Evolutionary conservation across 495 filamentous ascomycete genomes (phyloP), one percentile per base, ranked within the genome.

Genomic region (Xylaria castorea): DNA sequence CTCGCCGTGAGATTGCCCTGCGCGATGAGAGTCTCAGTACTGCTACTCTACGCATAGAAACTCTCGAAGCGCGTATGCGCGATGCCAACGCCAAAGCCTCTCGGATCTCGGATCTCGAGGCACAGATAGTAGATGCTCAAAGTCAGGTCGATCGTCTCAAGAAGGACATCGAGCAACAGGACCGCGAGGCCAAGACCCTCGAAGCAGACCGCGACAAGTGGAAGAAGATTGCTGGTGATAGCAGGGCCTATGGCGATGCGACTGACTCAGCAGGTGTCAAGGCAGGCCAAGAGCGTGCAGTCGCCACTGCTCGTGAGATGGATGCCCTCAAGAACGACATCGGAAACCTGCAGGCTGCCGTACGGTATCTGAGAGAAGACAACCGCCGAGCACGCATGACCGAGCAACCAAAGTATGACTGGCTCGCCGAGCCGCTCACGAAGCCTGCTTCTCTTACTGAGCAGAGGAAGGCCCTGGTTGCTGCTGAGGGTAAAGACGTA

Each of bases 21-120:
- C 86, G 89, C 38, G 91, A 94, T 50, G 85, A 92, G 70, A 84
- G 84, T 32, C 83, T 94, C 25, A 91, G 92, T 74, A 93, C 93
- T 42, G 87, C 94, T 12, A 88, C 89, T 3, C 92, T 97, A 72
- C 97, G 97, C 80, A 95, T 97, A 77, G 96, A 98, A 81, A 92
- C 93, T 6, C 91, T 98, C 57, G 95, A 97, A 78, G 86, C 87
- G 30, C 87, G 91, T 20, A 92, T 91, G 87, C 89, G 92, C 51
- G 94, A 97, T 74, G 89, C 93, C 16, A 88, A 91, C 42, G 92
- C 93, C 71, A 91, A 92, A 78, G 83, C 87, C 30, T 85, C 87
- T 34, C 83, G 84, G 30, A 91, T 94, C 67, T 85, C 84, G 36
- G 90, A 91, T 42, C 85, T 93, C 2, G 91, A 93, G 75, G 79